phyloP scores from a whole-genome alignment of 805 yeast species.

The Komagataella populi region DNA sequence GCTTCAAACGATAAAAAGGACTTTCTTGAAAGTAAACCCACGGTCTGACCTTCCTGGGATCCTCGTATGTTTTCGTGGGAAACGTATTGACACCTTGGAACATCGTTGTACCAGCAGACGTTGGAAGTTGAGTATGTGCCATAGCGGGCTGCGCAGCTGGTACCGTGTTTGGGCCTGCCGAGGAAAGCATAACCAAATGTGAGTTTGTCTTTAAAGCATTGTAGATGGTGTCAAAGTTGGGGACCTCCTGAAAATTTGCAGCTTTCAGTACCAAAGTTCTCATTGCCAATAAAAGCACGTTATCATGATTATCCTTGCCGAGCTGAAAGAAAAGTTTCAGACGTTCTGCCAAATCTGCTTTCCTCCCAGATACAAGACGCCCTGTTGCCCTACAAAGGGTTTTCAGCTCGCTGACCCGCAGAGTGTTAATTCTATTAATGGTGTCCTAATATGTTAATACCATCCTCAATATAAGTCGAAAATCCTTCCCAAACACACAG shows the following conservation, averaged over 20 bases:
- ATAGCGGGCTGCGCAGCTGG: background rate
- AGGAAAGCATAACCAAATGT: background rate
- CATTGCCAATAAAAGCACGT: conserved; percentile 29
- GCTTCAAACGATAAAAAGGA: conserved; percentile 39
- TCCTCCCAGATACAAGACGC: conserved; percentile 40
- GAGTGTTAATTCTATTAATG: conserved; percentile 14
- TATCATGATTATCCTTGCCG: conserved; percentile 18
- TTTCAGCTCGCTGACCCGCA: conserved; percentile 41
- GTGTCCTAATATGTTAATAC: conserved; percentile 11
- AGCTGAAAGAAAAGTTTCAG: conserved; percentile 26
- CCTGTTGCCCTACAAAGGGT: conserved; percentile 35
- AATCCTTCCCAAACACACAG: background rate
- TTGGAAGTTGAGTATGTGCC: background rate
- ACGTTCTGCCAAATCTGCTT: conserved; percentile 45
- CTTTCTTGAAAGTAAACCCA: conserved; percentile 36
- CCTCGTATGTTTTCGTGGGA: background rate
- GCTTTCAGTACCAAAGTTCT: conserved; percentile 27
- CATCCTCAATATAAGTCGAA: background rate
- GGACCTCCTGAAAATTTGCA: conserved; percentile 20
- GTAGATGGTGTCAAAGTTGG: conserved; percentile 10
- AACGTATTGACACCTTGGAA: background rate
- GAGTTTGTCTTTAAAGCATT: conserved; percentile 1
- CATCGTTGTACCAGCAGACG: background rate
- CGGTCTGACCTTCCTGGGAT: conserved; percentile 10
- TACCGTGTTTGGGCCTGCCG: background rate